Evolutionary conservation across 768 basidiomycete genomes (phyloP).

Genomic region (Leccinum subtestaceum): DNA sequence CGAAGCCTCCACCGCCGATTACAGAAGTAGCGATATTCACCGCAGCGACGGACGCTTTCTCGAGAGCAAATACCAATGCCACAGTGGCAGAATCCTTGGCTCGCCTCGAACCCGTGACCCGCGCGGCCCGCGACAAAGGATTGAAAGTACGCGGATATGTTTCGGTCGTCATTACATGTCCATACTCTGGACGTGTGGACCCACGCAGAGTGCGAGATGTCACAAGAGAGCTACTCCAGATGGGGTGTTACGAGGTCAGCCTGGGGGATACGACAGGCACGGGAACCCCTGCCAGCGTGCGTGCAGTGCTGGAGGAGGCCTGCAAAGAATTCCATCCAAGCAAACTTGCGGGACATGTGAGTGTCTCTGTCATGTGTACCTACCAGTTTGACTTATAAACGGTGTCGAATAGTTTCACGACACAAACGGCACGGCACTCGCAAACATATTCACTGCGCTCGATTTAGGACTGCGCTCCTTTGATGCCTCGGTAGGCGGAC

Average conservation of each 20-base stretch:
- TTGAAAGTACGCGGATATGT: slow-evolving; percentile 83
- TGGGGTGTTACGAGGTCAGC: slow-evolving; percentile 94
- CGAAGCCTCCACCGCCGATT: slow-evolving; percentile 47
- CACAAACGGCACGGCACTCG: slow-evolving; percentile 80
- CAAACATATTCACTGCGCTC: slow-evolving; percentile 72
- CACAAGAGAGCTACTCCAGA: slow-evolving; percentile 66
- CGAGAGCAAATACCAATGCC: slow-evolving; percentile 80
- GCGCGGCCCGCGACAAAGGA: slow-evolving; percentile 54
- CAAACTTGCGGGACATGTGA: slow-evolving; percentile 61
- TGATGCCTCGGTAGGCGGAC: slow-evolving; percentile 81
- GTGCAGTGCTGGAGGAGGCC: slow-evolving; percentile 68
- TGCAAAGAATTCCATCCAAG: slow-evolving; percentile 56
- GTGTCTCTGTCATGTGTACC: slow-evolving; percentile 34
- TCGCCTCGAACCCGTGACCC: slow-evolving; percentile 59
- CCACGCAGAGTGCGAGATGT: slow-evolving; percentile 64
- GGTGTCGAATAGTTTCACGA: slow-evolving; percentile 69
- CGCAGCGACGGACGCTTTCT: slow-evolving; percentile 84
- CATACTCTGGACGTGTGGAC: slow-evolving; percentile 79
- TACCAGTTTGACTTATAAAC: too few relatives aligned
- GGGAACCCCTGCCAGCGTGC: slow-evolving; percentile 70
- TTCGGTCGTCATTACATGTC: slow-evolving; percentile 80
- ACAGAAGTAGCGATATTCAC: slow-evolving; percentile 90
- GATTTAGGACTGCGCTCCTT: slow-evolving; percentile 76
- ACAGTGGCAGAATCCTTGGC: slow-evolving; percentile 68
- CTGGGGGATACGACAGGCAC: slow-evolving; percentile 91